Evolutionary conservation across 257 asterid genomes (phyloP).

Genomic region (Salvia hispanica): DNA sequence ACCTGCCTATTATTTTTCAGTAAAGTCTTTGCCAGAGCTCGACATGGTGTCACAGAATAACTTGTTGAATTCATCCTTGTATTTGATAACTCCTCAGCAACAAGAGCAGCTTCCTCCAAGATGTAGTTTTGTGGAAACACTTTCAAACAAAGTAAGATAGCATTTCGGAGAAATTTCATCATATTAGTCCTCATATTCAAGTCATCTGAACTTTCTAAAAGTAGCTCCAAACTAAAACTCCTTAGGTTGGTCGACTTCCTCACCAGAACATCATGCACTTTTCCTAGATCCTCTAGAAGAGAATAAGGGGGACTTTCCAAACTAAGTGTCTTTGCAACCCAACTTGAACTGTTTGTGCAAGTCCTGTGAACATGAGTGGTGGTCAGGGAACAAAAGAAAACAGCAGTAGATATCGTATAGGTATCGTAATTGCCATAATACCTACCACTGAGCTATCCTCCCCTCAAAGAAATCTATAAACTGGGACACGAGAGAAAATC

Average conservation of each 20-base stretch:
- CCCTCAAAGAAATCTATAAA: slow-evolving; percentile 91
- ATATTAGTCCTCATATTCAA: slow-evolving; percentile 60
- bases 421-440: slow-evolving; percentile 32
- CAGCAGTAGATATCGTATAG: slow-evolving; percentile 1
- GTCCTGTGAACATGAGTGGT: slow-evolving; percentile 54
- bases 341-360: slow-evolving; percentile 86
- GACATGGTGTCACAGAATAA: slow-evolving; percentile 76
- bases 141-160: slow-evolving; percentile 71
- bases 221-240: slow-evolving; percentile 55
- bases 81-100: slow-evolving; percentile 90
- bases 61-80: slow-evolving; percentile 55
- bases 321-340: slow-evolving; percentile 68
- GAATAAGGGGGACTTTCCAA: slow-evolving; percentile 65
- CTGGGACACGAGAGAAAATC: slow-evolving; percentile 70
- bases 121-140: slow-evolving; percentile 77
- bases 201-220: slow-evolving; percentile 56
- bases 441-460: slow-evolving; percentile 86
- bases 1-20: slow-evolving; percentile 94
- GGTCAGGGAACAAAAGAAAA: slow-evolving; percentile 24
- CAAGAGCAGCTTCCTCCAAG: slow-evolving; percentile 90
- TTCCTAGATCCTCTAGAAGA: slow-evolving; percentile 59
- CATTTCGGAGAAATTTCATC: slow-evolving; percentile 85
- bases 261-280: slow-evolving; percentile 47
- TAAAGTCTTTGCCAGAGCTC: slow-evolving; percentile 79
- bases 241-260: slow-evolving; percentile 39